Evolutionary conservation across 129 eudicot species (phyloP).

Genomic region (Apium graveolens): DNA sequence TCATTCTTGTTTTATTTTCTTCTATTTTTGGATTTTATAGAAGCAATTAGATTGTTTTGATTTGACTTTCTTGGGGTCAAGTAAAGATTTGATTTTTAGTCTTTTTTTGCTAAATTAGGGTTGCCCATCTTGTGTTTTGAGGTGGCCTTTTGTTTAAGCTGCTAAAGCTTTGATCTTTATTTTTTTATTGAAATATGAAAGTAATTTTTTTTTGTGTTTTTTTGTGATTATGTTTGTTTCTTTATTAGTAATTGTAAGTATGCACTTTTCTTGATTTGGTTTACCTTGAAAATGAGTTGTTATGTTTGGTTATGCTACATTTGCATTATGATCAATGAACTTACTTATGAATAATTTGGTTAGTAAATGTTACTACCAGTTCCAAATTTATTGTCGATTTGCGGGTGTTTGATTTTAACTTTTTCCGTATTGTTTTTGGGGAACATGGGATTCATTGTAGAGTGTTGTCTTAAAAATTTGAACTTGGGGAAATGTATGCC

Average conservation of each 20-base stretch:
- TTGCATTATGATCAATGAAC: not conserved
- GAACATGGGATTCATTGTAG: not conserved
- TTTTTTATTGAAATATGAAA: not conserved
- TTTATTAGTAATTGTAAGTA: not conserved
- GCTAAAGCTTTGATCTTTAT: not conserved
- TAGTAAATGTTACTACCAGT: not conserved
- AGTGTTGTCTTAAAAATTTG: not conserved
- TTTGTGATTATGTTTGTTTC: not conserved
- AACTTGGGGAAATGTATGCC: not conserved
- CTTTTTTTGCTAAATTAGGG: not conserved
- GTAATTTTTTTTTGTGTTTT: not conserved
- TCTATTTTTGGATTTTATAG: not conserved
- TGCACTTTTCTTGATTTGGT: not conserved
- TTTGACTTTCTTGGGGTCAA: not conserved
- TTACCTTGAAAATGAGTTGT: not conserved
- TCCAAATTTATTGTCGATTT: not conserved
- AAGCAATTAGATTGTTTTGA: not conserved
- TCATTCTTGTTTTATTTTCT: not conserved
- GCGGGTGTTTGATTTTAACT: not conserved
- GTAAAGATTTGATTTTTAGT: not conserved
- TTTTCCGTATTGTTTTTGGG: not conserved
- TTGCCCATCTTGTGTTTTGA: not conserved
- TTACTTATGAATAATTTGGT: not conserved
- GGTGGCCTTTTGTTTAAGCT: not conserved
- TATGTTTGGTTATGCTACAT: not conserved